Evolutionary conservation across 306 rosid genomes (phyloP), one percentile per base, ranked within the genome.

Genomic region (Potentilla sterilis): DNA sequence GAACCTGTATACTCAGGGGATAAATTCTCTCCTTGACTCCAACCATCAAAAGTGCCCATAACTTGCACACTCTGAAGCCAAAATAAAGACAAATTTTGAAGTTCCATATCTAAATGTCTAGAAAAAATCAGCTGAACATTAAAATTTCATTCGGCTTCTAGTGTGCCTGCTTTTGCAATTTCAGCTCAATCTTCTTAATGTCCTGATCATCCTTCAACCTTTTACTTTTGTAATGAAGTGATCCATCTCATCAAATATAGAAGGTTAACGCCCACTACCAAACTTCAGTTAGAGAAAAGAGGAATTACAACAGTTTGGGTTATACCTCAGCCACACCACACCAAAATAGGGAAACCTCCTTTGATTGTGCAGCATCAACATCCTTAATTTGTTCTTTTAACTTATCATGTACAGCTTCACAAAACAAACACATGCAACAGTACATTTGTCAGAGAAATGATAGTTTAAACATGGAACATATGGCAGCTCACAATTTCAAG

Each of bases 11-110:
- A 92, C 75, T 95, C 97, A 3, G 97, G 87, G 21, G 99, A 95
- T 71, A 95, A 85, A 63, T 87, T 83, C 84, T 95, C 97, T 63
- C 99, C 99, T 78, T 89, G 92, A 81, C 97, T 95, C 99, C 97
- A 92, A 28, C 99, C 97, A 75, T 95, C 98, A 73, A 95, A 95
- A 47, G 85, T 86, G 34, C 99, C 99, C 99, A 90, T 90, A 48
- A 95, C 91, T 89, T 95, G 97, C 80, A 95, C 97, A 49, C 92
- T 83, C 98, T 95, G 73, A 64, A 21, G 67, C 67, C 54, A 75
- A 77, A 44, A 69, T 9, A 69, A 74, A 47, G 67, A 73, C 38
- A 41, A 35, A 21, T 6, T 13, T 22, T 44, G 28, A 42, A 2
- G 28, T 63, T 63, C 6, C 0, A 34, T 19, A n/a, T 15, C 47